Percentiles rank a stretch among this genome's conserved stretches.
Conservation (phyloP, 108 stramenopile genomes). For the Cyclotella baltica region DNA sequence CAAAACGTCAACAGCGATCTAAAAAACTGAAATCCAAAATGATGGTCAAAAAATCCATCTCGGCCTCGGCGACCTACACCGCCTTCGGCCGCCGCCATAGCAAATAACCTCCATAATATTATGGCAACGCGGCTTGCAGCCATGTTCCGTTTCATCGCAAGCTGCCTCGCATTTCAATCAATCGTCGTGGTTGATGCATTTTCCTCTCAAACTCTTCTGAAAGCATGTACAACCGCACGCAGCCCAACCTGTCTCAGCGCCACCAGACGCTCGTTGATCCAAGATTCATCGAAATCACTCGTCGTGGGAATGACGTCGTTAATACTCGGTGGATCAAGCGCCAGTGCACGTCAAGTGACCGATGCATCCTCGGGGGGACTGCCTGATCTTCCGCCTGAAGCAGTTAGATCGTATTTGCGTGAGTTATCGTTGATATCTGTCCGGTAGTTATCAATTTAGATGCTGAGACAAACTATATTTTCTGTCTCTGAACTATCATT, state of each 20-base stretch:
- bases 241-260: neutral
- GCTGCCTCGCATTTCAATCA: neutral
- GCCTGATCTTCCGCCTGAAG: slow-evolving; percentile 77
- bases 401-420: slow-evolving; percentile 76
- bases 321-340: neutral
- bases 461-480: neutral
- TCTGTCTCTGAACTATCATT: neutral
- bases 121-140: too few relatives aligned
- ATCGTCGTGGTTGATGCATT: neutral
- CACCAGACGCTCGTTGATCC: slow-evolving; percentile 12
- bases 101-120: too few relatives aligned
- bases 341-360: slow-evolving; percentile 15
- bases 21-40: too few relatives aligned
- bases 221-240: neutral
- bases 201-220: neutral
- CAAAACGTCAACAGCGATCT: too few relatives aligned
- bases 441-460: neutral
- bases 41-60: too few relatives aligned
- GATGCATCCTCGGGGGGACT: slow-evolving; percentile 47
- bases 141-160: neutral
- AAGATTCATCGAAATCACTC: neutral
- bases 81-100: too few relatives aligned
- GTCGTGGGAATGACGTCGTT: neutral
- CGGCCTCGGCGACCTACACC: too few relatives aligned
- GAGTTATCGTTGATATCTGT: neutral